Evolutionary conservation across 768 basidiomycete genomes (phyloP), one percentile per base, ranked within the genome.

Genomic region (Boletus tomentosulus): DNA sequence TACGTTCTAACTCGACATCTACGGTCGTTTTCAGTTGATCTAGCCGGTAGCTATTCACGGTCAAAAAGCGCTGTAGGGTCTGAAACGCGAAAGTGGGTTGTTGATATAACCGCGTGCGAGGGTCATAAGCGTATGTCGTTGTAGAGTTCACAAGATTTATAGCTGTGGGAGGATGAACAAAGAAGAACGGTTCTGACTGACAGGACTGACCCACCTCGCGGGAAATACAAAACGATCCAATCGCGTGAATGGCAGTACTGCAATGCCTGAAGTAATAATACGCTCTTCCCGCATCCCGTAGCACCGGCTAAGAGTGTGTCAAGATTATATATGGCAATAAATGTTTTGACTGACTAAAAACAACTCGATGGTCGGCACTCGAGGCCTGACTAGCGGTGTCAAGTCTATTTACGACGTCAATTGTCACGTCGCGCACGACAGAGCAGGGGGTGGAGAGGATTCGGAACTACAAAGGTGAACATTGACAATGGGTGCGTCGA

Each of bases 211-310:
- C 46, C 31, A 89, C 91, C 83, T 71, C 86, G 77, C 3, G 94
- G 92, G 25, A 93, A 79, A 66, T 94, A 97, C 16, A 95, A 69
- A 16, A 92, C 89, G 22, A 95, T 78, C 89, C 91, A 94, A 27
- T 80, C 78, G 22, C 80, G 77, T 3, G 77, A 69, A 10, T 78
- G 61, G 33, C 84, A 85, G 57, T 90, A 84, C 37, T 87, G 77
- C 0, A 89, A 82, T 0, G 86, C 78, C 67, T 97, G 93, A 9
- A 94, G 73, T 30, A 96, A 70, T 9, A 89, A 67, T 56, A 81
- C 83, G 51, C 86, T 89, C 72, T 96, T 97, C 39, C 93, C 94
- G 51, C 80, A 84, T 6, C 94, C 93, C 9, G 79, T 56, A 6
- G 78, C 71, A 13, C 93, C 93, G 56, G 84, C 86, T 92, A 62